Percentiles rank a stretch among this genome's conserved stretches.
Evolutionary conservation across 169 alveolate species (phyloP).

Genomic region (Fabrea salina): DNA sequence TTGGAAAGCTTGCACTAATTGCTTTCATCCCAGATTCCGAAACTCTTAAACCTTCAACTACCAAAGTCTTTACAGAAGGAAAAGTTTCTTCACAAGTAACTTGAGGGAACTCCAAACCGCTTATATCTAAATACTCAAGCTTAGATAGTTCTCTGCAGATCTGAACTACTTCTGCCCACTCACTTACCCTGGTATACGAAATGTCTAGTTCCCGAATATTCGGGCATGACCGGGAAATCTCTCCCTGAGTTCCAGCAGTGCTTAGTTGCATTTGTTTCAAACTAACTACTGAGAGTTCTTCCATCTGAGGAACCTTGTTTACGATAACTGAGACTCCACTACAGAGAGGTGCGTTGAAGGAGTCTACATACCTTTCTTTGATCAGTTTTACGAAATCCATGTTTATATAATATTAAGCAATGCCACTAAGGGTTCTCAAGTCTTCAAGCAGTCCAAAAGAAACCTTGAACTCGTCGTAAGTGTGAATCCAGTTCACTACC

Average conservation of each 20-base stretch:
- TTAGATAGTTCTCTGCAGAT: not conserved
- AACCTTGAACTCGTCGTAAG: not conserved
- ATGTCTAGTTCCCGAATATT: conserved; percentile 25
- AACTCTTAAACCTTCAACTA: not conserved
- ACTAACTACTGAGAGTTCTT: conserved; percentile 15
- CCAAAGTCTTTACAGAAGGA: not conserved
- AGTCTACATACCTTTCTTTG: not conserved
- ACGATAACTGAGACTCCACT: conserved; percentile 18
- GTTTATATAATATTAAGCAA: not conserved
- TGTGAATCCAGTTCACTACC: not conserved
- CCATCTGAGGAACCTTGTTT: not conserved
- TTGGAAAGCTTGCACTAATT: conserved; percentile 7
- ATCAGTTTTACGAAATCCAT: conserved; percentile 15
- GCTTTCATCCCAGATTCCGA: not conserved
- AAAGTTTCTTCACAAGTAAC: not conserved
- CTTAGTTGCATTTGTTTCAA: not conserved
- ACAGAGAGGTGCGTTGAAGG: not conserved
- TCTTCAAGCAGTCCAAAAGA: not conserved
- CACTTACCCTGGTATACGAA: not conserved
- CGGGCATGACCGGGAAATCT: conserved; percentile 18
- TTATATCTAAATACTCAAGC: not conserved
- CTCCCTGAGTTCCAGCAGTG: conserved; percentile 7
- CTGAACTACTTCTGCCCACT: conserved; percentile 12
- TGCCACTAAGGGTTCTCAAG: not conserved
- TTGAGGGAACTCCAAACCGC: conserved; percentile 1